A percentile compares a stretch with the other conserved stretches of the same genome.
Conservation (phyloP, 805 yeast species). For the Sungouiozyma intestinalis region DNA sequence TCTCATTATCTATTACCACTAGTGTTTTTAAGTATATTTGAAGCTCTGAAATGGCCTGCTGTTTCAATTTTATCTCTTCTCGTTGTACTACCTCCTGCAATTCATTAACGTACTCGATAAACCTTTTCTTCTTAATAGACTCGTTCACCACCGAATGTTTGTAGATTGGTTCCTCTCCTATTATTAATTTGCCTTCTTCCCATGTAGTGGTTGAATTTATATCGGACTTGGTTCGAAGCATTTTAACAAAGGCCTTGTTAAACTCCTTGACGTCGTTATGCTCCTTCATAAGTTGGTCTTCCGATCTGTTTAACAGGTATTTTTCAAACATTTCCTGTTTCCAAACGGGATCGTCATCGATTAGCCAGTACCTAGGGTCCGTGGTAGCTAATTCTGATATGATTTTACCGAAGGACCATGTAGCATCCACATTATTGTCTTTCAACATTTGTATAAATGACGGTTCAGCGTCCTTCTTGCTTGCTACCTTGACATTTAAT, state of each 20-base stretch:
- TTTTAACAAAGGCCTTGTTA: constrained; percentile 39
- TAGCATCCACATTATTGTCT: constrained; percentile 49
- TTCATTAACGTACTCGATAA: constrained; percentile 37
- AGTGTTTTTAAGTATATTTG: constrained; percentile 37
- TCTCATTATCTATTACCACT: constrained; percentile 16
- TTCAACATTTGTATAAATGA: constrained; percentile 44
- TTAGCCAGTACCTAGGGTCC: constrained; percentile 58
- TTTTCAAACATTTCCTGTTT: constrained; percentile 57
- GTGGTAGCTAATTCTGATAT: constrained; percentile 42
- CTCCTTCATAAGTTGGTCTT: constrained; percentile 43
- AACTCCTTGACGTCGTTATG: constrained; percentile 45
- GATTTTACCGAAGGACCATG: constrained; percentile 65
- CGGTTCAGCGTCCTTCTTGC: constrained; percentile 32
- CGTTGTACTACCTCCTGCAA: constrained; percentile 28
- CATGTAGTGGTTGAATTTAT: constrained; percentile 53
- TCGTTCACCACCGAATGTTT: constrained; percentile 51
- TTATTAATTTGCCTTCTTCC: constrained; percentile 43
- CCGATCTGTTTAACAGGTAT: constrained; percentile 41
- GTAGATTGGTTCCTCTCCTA: constrained; percentile 57
- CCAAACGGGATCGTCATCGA: constrained; percentile 45
- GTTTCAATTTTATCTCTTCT: constrained; percentile 22
- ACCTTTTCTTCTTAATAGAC: constrained; percentile 43
- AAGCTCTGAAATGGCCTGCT: constrained; percentile 44
- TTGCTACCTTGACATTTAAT: constrained; percentile 16
- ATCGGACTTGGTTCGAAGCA: constrained; percentile 35